Base-by-base conservation (phyloP, 345 rosid genomes). In the Barbarea vulgaris region DNA sequence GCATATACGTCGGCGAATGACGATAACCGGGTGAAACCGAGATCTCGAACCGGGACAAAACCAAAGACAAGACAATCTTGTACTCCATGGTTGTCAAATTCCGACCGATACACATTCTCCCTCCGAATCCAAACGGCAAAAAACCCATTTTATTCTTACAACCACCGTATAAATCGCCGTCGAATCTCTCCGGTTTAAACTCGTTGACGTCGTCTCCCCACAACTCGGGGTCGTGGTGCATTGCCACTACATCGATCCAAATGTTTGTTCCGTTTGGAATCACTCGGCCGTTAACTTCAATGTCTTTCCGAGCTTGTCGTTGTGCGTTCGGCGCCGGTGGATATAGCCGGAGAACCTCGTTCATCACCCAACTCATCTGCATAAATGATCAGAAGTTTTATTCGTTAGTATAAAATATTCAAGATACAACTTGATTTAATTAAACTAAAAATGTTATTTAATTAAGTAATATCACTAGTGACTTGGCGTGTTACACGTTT, bases 321-420 rank as follows among this genome's bases (percentile, higher is more conserved):
- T 94, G 97, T 27, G 78, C 95, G 39, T 94, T 94, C 0, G 97
- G 97, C 17, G 94, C 91, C 5, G 98, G 89, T 0, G 94, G 70
- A 80, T 91, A 93, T 4, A 93, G 81, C 22, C 98, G 81, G 33
- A 91, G 52, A 8, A 88, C 91, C 63, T 93, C 98, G 39, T 85
- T 88, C 97, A 89, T 89, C 70, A 89, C 97, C 91, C 92, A 87
- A 31, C 86, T 90, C 96, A 89, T 88, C 98, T 93, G 91, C 83
- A 80, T 64, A 3, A 9, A 36, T 42, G 3, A 63, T 69, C 12
- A 3, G 1, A 54, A 8, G 5, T 18, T n/a, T 21, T 42, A 33
- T 30, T 30, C 5, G 10, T 63, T 46, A 25, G 8, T 55, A 55
- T 54, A 3, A 21, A 27, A 14, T 14, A 27, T 33, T 15, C 9